Evolutionary conservation across 2,329 filamentous ascomycete genomes (phyloP).

Genomic region (Lecanosticta acicola): DNA sequence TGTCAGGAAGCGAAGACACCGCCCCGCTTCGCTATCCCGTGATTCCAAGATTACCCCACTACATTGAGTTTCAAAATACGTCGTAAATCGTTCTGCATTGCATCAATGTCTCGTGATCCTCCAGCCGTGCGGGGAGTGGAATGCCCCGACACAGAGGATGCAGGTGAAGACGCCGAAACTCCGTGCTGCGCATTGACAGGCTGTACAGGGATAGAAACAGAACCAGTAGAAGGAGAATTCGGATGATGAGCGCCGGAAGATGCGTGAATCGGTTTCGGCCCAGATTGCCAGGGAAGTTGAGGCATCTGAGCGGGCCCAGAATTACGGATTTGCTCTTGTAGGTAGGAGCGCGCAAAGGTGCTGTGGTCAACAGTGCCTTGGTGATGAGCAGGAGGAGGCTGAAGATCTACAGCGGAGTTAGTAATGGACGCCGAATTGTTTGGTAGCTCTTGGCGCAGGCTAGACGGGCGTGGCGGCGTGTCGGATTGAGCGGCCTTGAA

Average conservation of each 20-base stretch:
- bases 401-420: conserved; percentile 11
- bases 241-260: neutral
- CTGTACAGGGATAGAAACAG: conserved; percentile 6
- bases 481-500: conserved; percentile 45
- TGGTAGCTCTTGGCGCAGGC: conserved; percentile 39
- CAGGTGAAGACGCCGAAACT: conserved; percentile 8
- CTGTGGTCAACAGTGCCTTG: conserved; percentile 16
- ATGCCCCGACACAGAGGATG: neutral
- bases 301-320: conserved; percentile 18
- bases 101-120: conserved; percentile 27
- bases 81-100: conserved; percentile 38
- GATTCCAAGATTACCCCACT: conserved; percentile 14
- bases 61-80: conserved; percentile 35
- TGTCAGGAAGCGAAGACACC: neutral
- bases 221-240: conserved; percentile 5
- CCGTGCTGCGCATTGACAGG: conserved; percentile 12
- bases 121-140: neutral
- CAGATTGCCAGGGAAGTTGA: conserved; percentile 15
- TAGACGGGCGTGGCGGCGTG: conserved; percentile 37
- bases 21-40: neutral
- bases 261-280: conserved; percentile 4
- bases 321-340: conserved; percentile 30
- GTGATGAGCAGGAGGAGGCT: conserved; percentile 6
- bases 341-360: conserved; percentile 29
- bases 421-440: conserved; percentile 14